These are phyloP conservation scores for Phlebopus sp. DNA, from an alignment of 1,284 basidiomycete genomes.

Conservation along the genomic window DNA sequence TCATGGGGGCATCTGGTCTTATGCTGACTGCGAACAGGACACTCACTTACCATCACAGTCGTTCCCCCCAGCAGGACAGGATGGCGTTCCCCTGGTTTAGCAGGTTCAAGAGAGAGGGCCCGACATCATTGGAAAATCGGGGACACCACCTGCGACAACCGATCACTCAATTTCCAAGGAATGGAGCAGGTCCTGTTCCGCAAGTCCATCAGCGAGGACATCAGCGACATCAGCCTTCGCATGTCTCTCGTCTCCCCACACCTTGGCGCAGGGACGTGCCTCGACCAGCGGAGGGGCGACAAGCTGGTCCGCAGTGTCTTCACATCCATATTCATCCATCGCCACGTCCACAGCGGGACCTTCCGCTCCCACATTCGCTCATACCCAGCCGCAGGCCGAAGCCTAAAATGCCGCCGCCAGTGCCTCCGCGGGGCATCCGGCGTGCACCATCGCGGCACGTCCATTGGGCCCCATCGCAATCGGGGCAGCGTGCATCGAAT, in stretches of 20 bases:
- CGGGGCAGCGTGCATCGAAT: slow-evolving; percentile 29
- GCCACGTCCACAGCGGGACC: slow-evolving; percentile 20
- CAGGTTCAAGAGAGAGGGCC: slow-evolving; percentile 18
- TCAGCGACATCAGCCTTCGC: slow-evolving; percentile 13
- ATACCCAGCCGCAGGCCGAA: slow-evolving; percentile 11
- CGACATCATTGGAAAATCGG: slow-evolving; percentile 17
- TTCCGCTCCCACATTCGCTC: slow-evolving; percentile 8
- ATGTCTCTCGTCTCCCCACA: slow-evolving; percentile 14
- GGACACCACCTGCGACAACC: slow-evolving; percentile 15
- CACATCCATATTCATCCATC: slow-evolving; percentile 28
- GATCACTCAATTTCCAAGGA: slow-evolving; percentile 17
- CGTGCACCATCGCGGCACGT: slow-evolving; percentile 20
- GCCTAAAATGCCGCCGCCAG: slow-evolving; percentile 19
- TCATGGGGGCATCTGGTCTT: slow-evolving; percentile 25
- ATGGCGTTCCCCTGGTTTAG: slow-evolving; percentile 31
- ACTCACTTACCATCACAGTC: slow-evolving; percentile 8
- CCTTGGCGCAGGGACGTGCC: slow-evolving; percentile 13
- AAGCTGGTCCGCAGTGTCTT: slow-evolving; percentile 18
- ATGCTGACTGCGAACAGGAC: slow-evolving; percentile 25
- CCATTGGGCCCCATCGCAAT: slow-evolving; percentile 28
- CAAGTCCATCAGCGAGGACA: slow-evolving; percentile 19
- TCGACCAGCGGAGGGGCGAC: slow-evolving; percentile 4
- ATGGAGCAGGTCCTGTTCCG: slow-evolving; percentile 16
- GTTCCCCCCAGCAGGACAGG: slow-evolving; percentile 10
- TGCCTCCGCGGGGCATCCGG: slow-evolving; percentile 19